phyloP scores from a whole-genome alignment of 345 rosid genomes.

The Euphorbia peplus region DNA sequence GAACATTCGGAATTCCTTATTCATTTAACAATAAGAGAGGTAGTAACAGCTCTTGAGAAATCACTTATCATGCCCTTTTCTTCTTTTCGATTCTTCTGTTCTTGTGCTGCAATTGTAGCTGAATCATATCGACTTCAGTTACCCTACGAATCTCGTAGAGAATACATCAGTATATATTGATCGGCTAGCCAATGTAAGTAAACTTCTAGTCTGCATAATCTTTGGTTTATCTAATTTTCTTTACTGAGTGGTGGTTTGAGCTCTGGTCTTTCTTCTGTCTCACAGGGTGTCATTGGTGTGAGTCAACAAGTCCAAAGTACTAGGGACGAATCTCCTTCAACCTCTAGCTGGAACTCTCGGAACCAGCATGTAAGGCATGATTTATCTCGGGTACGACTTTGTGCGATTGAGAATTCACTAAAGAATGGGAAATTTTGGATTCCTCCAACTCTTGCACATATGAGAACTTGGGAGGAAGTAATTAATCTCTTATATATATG shows the following conservation, averaged over 20 bases:
- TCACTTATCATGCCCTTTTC: too few species aligned
- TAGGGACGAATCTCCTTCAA: conserved; percentile 85
- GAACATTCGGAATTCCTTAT: too few species aligned
- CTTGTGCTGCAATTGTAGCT: conserved; percentile 98
- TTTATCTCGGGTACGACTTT: conserved; percentile 87
- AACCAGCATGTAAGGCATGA: conserved; percentile 83
- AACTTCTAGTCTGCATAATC: conserved; percentile 3
- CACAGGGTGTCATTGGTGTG: conserved; percentile 56
- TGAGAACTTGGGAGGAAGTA: conserved; percentile 99
- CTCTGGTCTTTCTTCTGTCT: conserved; percentile 4
- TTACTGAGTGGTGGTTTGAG: conserved; percentile 12
- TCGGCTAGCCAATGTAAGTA: conserved; percentile 69
- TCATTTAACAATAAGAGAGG: too few species aligned
- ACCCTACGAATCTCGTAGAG: conserved; percentile 97
- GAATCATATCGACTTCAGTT: conserved; percentile 98
- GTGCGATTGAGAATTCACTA: conserved; percentile 85
- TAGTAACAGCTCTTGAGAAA: too few species aligned
- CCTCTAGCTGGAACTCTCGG: conserved; percentile 63
- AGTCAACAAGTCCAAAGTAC: conserved; percentile 45
- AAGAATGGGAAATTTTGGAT: conserved; percentile 84
- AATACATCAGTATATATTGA: conserved; percentile 91
- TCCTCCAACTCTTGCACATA: conserved; percentile 80
- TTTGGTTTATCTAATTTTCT: conserved; percentile 10
- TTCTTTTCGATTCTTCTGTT: not conserved
- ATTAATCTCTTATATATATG: conserved; percentile 41